These are phyloP conservation scores for Leptographium radiaticola DNA, from an alignment of 2,329 filamentous ascomycete genomes.

Conservation along the genomic window DNA sequence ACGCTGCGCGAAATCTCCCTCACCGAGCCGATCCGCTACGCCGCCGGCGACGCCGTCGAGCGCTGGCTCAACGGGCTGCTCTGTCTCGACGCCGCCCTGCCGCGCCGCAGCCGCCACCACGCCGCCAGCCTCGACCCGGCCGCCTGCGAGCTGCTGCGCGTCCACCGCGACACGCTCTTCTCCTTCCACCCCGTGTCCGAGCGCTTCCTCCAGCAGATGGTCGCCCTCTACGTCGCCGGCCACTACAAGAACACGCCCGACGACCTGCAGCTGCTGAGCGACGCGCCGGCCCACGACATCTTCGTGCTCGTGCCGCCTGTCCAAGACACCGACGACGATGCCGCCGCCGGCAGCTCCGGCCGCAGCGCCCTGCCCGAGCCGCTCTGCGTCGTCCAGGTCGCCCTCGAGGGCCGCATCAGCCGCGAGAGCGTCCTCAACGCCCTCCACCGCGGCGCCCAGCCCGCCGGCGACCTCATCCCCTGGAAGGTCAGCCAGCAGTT, in stretches of 20 bases:
- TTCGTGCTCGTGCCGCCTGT: slow-evolving; percentile 88
- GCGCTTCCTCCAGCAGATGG: slow-evolving; percentile 96
- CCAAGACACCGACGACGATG: slow-evolving; percentile 54
- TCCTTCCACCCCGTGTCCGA: slow-evolving; percentile 96
- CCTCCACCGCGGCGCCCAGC: slow-evolving; percentile 75
- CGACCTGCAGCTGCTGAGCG: slow-evolving; percentile 96
- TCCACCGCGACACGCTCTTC: slow-evolving; percentile 95
- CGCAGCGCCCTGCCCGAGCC: slow-evolving; percentile 57
- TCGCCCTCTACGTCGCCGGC: slow-evolving; percentile 90
- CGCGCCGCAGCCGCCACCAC: slow-evolving; percentile 46
- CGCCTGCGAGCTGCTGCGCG: slow-evolving; percentile 80
- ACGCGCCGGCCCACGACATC: slow-evolving; percentile 90
- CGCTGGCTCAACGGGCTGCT: slow-evolving; percentile 92
- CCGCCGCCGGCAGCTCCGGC: slow-evolving; percentile 45
- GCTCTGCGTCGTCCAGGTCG: slow-evolving; percentile 86
- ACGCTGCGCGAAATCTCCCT: slow-evolving; percentile 86
- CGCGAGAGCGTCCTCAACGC: slow-evolving; percentile 82
- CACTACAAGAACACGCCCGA: slow-evolving; percentile 98
- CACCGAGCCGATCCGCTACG: slow-evolving; percentile 88
- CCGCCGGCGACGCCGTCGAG: slow-evolving; percentile 79
- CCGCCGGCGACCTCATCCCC: slow-evolving; percentile 85
- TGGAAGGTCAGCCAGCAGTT: slow-evolving; percentile 98
- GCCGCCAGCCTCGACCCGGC: slow-evolving; percentile 75
- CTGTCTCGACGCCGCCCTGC: slow-evolving; percentile 83
- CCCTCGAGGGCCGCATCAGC: slow-evolving; percentile 90